Base-by-base conservation (phyloP, 228 moss, liverwort and hornwort genomes). In the Sphagnum magellanicum region DNA sequence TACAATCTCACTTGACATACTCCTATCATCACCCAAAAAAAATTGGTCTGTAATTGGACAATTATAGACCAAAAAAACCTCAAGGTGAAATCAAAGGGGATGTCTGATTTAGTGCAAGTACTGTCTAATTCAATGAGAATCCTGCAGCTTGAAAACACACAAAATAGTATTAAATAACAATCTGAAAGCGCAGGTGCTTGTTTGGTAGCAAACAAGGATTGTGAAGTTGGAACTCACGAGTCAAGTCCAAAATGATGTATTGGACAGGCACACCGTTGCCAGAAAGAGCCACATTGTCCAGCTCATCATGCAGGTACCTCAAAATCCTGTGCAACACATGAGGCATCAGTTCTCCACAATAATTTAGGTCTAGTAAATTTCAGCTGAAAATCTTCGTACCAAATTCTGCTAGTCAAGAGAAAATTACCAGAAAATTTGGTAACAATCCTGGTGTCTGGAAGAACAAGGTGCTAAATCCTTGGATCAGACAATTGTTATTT, bases 241-340 rank as follows among this genome's bases (percentile, higher is more conserved):
- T 84, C 68, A 88, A 12, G 67, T 90, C 88, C 52, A 90, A 63
- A 1, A 87, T 53, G 48, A 85, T 50, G 53, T 79, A 85, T 52
- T 90, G 79, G 47, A 91, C 59, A 5, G 48, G 74, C 10, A 58
- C 10, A 17, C 80, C 77, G 16, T 53, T 67, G 7, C 59, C 13
- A 14, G 53, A 50, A 0, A 12, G 46, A 15, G 77, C 50, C 8
- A 48, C 76, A 10, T 81, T 75, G 57, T 74, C 59, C 65, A 79
- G 84, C 10, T 90, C 87, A 6, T 84, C 81, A 12, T 8, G 55
- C 3, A 93, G 77, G 68, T 84, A 88, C 47, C 73, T 65, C 46
- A 93, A 6, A 61, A 83, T 79, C 76, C 90, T 88, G 67, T 51
- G 17, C 12, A 12, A 12, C 12, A 55, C 55, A 55, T 55, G 4